These are phyloP conservation scores for Hevea brasiliensis DNA, from an alignment of 345 rosid genomes.

Conservation along the genomic window DNA sequence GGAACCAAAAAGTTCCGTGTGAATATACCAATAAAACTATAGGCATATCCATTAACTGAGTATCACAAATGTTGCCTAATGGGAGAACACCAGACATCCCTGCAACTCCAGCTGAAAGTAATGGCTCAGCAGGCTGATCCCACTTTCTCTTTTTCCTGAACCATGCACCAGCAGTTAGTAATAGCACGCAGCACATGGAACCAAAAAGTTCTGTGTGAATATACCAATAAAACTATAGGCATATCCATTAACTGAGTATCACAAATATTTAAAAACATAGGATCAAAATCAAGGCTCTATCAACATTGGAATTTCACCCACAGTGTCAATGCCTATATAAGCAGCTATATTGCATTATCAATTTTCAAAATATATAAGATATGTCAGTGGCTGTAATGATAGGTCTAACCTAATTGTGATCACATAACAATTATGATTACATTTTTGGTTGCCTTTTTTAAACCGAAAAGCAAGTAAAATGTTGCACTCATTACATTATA, in stretches of 20 bases:
- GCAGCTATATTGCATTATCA: neutral
- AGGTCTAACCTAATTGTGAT: too few species aligned
- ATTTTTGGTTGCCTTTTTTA: too few species aligned
- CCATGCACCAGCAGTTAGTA: conserved; percentile 4
- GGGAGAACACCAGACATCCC: conserved; percentile 32
- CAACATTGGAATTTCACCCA: neutral
- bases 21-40: neutral
- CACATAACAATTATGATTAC: too few species aligned
- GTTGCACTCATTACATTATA: too few species aligned
- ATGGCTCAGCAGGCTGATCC: conserved; percentile 88
- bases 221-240: neutral
- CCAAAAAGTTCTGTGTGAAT: neutral
- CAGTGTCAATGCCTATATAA: neutral
- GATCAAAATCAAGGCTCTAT: neutral
- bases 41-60: neutral
- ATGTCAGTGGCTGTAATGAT: neutral
- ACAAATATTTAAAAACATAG: conserved; percentile 24
- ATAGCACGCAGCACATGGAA: neutral
- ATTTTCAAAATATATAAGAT: neutral
- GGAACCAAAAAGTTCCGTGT: too few species aligned
- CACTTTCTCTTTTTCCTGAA: conserved; percentile 84
- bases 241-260: neutral
- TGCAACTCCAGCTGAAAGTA: conserved; percentile 45
- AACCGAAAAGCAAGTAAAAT: too few species aligned
- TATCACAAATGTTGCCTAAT: conserved; percentile 38